Conservation (phyloP, 2,329 filamentous ascomycete species). For the Xylaria sp. region DNA sequence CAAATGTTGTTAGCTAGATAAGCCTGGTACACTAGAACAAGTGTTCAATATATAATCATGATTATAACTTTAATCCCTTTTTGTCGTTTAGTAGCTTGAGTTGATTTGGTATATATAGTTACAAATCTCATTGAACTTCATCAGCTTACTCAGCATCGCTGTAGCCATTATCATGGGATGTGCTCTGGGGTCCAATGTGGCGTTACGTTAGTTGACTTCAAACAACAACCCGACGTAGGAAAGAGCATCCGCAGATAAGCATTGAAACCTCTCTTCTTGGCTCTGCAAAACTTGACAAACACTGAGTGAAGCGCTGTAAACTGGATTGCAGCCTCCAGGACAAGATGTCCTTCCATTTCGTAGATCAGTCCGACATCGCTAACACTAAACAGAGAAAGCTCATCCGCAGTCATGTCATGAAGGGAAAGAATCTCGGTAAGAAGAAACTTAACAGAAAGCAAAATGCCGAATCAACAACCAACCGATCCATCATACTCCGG, state of each 20-base stretch:
- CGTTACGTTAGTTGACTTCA: too few relatives aligned
- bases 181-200: too few relatives aligned
- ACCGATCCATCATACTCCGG: neutral
- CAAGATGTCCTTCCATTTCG: constrained; percentile 26
- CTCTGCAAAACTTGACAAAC: neutral
- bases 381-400: constrained; percentile 18
- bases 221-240: too few relatives aligned
- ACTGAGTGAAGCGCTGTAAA: neutral
- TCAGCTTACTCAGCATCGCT: neutral
- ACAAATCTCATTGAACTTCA: too few relatives aligned
- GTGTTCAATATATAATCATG: too few relatives aligned
- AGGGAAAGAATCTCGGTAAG: constrained; percentile 32
- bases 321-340: neutral
- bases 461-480: neutral
- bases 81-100: too few relatives aligned
- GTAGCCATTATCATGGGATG: neutral
- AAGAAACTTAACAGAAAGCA: constrained; percentile 7
- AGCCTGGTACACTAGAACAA: too few relatives aligned
- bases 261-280: too few relatives aligned
- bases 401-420: constrained; percentile 35
- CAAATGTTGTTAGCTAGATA: too few relatives aligned
- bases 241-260: too few relatives aligned
- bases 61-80: too few relatives aligned
- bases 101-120: too few relatives aligned
- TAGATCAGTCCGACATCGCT: constrained; percentile 25